Percentiles rank a stretch among this genome's conserved stretches.
These are phyloP conservation scores for Boletus subluridellus DNA, from an alignment of 1,284 basidiomycete genomes.

Conservation along the genomic window DNA sequence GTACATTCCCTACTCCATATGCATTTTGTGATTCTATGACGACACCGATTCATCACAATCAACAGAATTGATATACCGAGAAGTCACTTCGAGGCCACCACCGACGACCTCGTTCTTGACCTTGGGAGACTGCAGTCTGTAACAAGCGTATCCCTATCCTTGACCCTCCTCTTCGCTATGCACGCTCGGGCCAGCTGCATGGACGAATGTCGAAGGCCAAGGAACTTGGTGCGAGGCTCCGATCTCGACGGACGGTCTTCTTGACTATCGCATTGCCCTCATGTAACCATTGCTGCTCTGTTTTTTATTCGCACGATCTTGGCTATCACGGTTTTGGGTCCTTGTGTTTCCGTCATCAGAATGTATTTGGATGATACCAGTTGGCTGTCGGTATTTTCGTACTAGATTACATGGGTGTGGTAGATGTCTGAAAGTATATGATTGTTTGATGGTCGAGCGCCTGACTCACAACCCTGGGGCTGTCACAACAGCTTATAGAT, in stretches of 20 bases:
- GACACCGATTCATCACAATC: background rate
- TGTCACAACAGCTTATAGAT: no score
- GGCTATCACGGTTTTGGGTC: background rate
- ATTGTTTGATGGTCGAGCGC: background rate
- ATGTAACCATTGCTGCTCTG: constrained; percentile 1
- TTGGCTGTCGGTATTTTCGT: background rate
- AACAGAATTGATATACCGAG: constrained; percentile 30
- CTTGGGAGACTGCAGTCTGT: constrained; percentile 12
- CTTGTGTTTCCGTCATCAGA: background rate
- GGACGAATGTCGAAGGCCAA: background rate
- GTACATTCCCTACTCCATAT: constrained; percentile 13
- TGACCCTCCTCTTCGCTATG: background rate
- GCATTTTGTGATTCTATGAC: background rate
- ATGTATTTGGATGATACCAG: constrained; percentile 17
- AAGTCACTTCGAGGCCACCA: constrained; percentile 24
- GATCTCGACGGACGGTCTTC: background rate
- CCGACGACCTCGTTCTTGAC: constrained; percentile 18
- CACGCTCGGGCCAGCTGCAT: background rate
- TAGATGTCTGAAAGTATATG: background rate
- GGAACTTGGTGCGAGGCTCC: background rate
- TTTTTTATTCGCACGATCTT: constrained; percentile 4
- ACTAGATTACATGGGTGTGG: background rate
- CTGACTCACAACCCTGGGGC: background rate
- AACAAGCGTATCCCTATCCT: background rate
- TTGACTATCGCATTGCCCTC: background rate